Base-by-base conservation (phyloP, 768 basidiomycete species). In the Boletus sensibilis region DNA sequence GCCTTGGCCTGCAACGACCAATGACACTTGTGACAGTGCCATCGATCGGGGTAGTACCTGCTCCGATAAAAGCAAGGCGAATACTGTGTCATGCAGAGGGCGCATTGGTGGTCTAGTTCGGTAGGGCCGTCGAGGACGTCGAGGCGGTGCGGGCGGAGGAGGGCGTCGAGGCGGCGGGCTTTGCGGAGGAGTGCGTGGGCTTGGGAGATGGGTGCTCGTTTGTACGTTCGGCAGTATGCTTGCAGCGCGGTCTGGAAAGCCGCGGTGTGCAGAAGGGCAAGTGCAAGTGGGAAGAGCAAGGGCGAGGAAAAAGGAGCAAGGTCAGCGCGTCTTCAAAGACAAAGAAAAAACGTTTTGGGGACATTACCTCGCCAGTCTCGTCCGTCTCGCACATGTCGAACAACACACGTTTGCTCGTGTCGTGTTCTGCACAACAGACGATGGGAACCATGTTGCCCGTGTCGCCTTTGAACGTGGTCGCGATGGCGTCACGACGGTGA, bases 101-200 rank as follows among this genome's bases (percentile, higher is more conserved):
- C 74, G 66, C 91, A 94, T 42, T 71, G 64, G 13, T 73, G 74
- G 4, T 78, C 73, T 14, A 60, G 56, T 27, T 69, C 59, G 10
- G 61, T 23, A 4, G 57, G 41, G 37, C 52, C 33, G 25, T 67
- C 63, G 6, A 27, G 16, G 18, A 43, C 45, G 5, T 84, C 82
- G 43, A 18, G 14, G 53, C 68, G 56, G 77, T 79, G 34, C 73
- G 67, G 60, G 82, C 82, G 58, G 8, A 94, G 75, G 44, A 92
- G 78, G 31, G 76, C 74, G 66, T 98, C 96, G 20, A 98, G 77
- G 18, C 93, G 84, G 18, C 84, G 83, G 9, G 94, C 94, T 72
- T 95, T 95, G 49, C 96, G 90, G 25, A 97, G 81, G 7, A 95
- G 80, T 2, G 85, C 90, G 68, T 96, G 93, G 2, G 92, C 85